phyloP scores from a whole-genome alignment of 106 monocot genomes.

The Vanilla planifolia region DNA sequence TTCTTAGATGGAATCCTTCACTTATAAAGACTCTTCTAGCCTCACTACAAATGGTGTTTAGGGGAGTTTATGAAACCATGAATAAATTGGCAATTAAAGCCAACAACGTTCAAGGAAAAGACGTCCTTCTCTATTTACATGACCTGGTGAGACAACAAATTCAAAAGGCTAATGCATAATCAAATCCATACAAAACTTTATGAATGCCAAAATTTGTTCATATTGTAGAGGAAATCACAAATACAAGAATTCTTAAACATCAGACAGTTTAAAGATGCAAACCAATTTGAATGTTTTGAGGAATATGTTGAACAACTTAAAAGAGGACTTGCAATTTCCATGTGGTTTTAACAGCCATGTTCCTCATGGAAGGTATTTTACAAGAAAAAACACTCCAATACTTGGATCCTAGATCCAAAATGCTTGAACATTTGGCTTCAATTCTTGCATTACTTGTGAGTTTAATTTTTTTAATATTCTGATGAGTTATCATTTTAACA shows the following conservation, averaged over 20 bases:
- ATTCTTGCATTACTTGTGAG: slow-evolving; percentile 16
- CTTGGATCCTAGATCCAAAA: slow-evolving; percentile 18
- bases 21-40: too few species aligned
- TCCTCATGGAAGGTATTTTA: slow-evolving; percentile 18
- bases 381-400: slow-evolving; percentile 6
- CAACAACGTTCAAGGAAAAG: slow-evolving; percentile 20
- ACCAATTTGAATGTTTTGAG: neutral
- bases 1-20: slow-evolving; percentile 24
- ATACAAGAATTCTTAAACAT: slow-evolving; percentile 15
- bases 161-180: too few species aligned
- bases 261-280: slow-evolving; percentile 5
- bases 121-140: slow-evolving; percentile 26
- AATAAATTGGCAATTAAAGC: slow-evolving; percentile 23
- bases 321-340: slow-evolving; percentile 15
- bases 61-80: slow-evolving; percentile 10
- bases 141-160: slow-evolving; percentile 10
- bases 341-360: slow-evolving; percentile 18
- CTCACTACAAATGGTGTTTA: slow-evolving; percentile 10
- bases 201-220: neutral
- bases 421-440: slow-evolving; percentile 18
- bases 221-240: too few species aligned
- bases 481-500: neutral
- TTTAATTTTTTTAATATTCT: neutral
- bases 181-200: neutral
- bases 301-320: slow-evolving; percentile 23